Evolutionary conservation across 2,329 filamentous ascomycete genomes (phyloP), one percentile per base, ranked within the genome.

Genomic region (Cladosporium sp.): DNA sequence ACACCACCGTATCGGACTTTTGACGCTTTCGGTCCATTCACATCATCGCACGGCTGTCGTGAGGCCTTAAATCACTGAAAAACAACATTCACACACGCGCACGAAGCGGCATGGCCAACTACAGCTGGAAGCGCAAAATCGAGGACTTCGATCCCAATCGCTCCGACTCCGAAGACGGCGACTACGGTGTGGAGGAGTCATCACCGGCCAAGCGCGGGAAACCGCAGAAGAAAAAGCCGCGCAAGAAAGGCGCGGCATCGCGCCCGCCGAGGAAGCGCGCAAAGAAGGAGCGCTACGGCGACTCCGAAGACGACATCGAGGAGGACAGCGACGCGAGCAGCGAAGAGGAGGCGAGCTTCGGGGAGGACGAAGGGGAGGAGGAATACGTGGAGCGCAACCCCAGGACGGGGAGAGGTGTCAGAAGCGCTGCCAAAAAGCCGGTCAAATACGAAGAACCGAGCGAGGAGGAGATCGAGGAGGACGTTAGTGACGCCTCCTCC

Each of bases 381-480:
- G 72, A 72, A 51, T 74, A 78, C 7, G 67, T 74, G 1, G 76
- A 79, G 59, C 70, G 75, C 51, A 82, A 82, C 58, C 76, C 78
- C 15, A 62, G 61, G 32, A 77, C 78, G 43, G 81, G 81, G 30
- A 71, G 78, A 41, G 72, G 75, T 38, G 74, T 77, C 56, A 75
- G 82, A 55, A 72, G 72, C 52, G 77, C 74, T n/a, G 75, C 77
- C 9, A 77, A 77, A 59, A 77, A 79, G 57, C 64, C 67, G 19
- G 71, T 76, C 38, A 73, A 71, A 27, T 83, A 84, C 71, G 74
- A 80, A 55, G 79, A 82, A 62, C 57, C 55, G 6, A 74, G 70
- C 46, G 73, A 75, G 20, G 72, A 73, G 36, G 64, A 65, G 62
- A 70, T 74, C 57, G 67, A 68, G 39, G 69, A 62, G 11, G 61